A percentile compares a stretch with the other conserved stretches of the same genome.
These are phyloP conservation scores for Apodospora peruviana DNA, from an alignment of 495 filamentous ascomycete species.

Conservation along the genomic window DNA sequence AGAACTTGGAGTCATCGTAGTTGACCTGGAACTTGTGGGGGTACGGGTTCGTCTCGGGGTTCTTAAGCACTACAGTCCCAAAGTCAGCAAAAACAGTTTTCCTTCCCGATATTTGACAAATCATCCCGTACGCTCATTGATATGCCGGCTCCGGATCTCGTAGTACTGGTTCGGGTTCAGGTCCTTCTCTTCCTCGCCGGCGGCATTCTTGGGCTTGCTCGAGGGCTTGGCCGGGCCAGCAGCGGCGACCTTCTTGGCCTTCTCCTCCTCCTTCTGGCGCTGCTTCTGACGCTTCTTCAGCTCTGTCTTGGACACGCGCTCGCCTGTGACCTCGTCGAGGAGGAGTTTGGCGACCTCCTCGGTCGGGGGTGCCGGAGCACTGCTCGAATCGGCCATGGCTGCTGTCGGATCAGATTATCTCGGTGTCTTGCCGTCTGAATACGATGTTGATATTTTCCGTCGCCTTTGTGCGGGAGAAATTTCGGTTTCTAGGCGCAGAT, in stretches of 20 bases:
- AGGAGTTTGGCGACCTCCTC: conserved; percentile 68
- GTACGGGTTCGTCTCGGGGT: conserved; percentile 80
- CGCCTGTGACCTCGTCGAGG: conserved; percentile 79
- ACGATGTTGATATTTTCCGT: not conserved
- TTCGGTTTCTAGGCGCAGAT: no score
- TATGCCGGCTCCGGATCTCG: conserved; percentile 79
- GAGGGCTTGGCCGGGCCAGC: conserved; percentile 60
- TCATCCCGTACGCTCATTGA: conserved; percentile 58
- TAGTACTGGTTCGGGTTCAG: conserved; percentile 94
- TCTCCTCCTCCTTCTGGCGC: conserved; percentile 77
- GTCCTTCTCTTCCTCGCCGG: conserved; percentile 39
- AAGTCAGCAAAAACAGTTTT: conserved; percentile 6
- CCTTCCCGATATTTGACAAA: not conserved
- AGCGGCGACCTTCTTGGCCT: conserved; percentile 80
- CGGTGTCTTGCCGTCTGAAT: not conserved
- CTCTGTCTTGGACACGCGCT: conserved; percentile 80
- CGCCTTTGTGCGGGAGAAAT: not conserved
- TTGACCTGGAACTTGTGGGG: conserved; percentile 95
- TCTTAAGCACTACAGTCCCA: conserved; percentile 50
- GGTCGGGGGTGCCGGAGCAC: conserved; percentile 38
- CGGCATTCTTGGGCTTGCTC: conserved; percentile 60
- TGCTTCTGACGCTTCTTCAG: conserved; percentile 95
- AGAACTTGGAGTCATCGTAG: conserved; percentile 70
- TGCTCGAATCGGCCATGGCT: conserved; percentile 45
- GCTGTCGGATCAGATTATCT: not conserved